phyloP scores from a whole-genome alignment of 2,329 filamentous ascomycete species.

The Fusarium sp. region DNA sequence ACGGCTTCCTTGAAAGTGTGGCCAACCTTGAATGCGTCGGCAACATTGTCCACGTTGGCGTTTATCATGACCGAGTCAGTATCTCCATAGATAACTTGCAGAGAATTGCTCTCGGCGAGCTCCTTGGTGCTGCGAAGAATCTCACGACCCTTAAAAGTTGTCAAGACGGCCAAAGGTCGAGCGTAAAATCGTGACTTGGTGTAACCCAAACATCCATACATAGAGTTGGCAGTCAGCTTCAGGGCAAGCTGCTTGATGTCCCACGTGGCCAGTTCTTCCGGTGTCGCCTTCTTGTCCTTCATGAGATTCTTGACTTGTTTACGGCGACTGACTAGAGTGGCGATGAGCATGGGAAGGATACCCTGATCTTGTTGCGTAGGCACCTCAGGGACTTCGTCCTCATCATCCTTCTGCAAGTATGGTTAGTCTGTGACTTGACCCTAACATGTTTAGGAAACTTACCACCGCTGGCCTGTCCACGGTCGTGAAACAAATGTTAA shows the following conservation, averaged over 20 bases:
- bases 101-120: slow-evolving; percentile 87
- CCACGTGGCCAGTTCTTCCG: slow-evolving; percentile 92
- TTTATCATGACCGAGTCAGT: slow-evolving; percentile 99
- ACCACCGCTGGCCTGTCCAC: slow-evolving; percentile 83
- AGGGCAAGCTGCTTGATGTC: slow-evolving; percentile 97
- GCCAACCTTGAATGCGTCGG: slow-evolving; percentile 90
- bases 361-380: slow-evolving; percentile 83
- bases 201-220: slow-evolving; percentile 99
- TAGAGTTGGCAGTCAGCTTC: slow-evolving; percentile 98
- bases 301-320: slow-evolving; percentile 95
- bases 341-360: slow-evolving; percentile 90
- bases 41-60: slow-evolving; percentile 93
- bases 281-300: slow-evolving; percentile 90
- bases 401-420: slow-evolving; percentile 69
- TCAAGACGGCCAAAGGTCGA: slow-evolving; percentile 92
- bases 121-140: slow-evolving; percentile 97
- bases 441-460: slow-evolving; percentile 55
- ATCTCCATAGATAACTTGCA: slow-evolving; percentile 98
- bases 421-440: slow-evolving; percentile 47
- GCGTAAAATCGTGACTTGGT: slow-evolving; percentile 98
- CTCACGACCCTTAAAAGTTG: slow-evolving; percentile 96
- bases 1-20: slow-evolving; percentile 95
- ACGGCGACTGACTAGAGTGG: slow-evolving; percentile 88
- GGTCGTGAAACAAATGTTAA: slow-evolving; percentile 99
- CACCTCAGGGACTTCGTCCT: slow-evolving; percentile 90